Evolutionary conservation across 495 filamentous ascomycete species (phyloP).

Genomic region (Pseudotulostoma volvatum): DNA sequence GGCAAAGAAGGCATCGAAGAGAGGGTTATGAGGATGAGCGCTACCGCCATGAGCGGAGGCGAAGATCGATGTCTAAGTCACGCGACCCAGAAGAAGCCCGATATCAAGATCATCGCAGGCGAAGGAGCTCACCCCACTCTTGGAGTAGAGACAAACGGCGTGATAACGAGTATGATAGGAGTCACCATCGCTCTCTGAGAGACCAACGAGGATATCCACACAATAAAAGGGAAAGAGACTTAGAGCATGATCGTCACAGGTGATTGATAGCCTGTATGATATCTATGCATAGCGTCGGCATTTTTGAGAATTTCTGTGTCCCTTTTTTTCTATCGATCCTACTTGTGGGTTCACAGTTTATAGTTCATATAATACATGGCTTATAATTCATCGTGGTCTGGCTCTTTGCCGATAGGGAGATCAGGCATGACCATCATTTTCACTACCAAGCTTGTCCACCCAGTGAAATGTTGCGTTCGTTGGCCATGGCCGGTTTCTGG

Average conservation of each 20-base stretch:
- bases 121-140: conserved; percentile 17
- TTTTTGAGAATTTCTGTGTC: too few species aligned
- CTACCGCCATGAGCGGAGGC: conserved; percentile 18
- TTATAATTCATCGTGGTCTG: conserved; percentile 29
- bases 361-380: conserved; percentile 12
- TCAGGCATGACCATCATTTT: conserved; percentile 93
- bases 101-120: conserved; percentile 8
- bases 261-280: too few species aligned
- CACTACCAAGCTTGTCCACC: conserved; percentile 94
- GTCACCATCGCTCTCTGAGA: neutral
- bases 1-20: conserved; percentile 21
- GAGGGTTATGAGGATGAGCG: conserved; percentile 18
- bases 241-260: conserved; percentile 11
- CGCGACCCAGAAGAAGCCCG: conserved; percentile 11
- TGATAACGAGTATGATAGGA: conserved; percentile 11
- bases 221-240: conserved; percentile 14
- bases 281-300: too few species aligned
- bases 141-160: conserved; percentile 17
- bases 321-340: too few species aligned
- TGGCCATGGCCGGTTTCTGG: conserved; percentile 83
- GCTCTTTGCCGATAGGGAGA: conserved; percentile 14
- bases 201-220: conserved; percentile 1
- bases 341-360: too few species aligned
- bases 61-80: conserved; percentile 16
- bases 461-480: conserved; percentile 93